Evolutionary conservation across 2,329 filamentous ascomycete genomes (phyloP), one percentile per base, ranked within the genome.

Genomic region (Fusarium tanahbumbuense): DNA sequence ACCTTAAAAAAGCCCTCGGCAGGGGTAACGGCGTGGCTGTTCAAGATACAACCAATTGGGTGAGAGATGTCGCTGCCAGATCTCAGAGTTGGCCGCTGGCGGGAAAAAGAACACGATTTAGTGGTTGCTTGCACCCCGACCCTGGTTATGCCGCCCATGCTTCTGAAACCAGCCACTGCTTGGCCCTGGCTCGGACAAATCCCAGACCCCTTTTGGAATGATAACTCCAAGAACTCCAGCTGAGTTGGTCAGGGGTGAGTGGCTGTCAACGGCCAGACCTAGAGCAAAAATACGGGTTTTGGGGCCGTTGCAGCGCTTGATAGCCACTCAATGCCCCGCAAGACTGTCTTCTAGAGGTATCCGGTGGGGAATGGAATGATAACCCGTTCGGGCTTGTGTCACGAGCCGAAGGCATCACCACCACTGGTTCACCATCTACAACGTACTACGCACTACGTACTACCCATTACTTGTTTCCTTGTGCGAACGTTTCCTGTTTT

Each of bases 101-200:
- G 53, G 52, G 61, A 56, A 56, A 53, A 62, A 53, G 57, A 50
- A 52, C 56, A 52, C 44, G 49, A 58, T 60, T 68, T 59, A 73
- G 56, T 72, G 71, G 73, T 64, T 73, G 53, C 61, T 68, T 44
- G 60, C 16, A 59, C 63, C 40, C 34, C 52, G n/a, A 42, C 52
- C 60, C 52, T 50, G 23, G 59, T 32, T 59, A 37, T n/a, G 34
- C 34, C 55, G 50, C 60, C 47, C 42, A 70, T 61, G 59, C 55
- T 69, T 65, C 73, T 75, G 73, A 75, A 75, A 75, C 73, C 68
- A 67, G 72, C 72, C 72, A 72, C 67, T 55, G 34, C 60, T 49
- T 68, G 55, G 56, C 61, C 64, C 68, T 63, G 44, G 54, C 50
- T 70, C 65, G 66, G 62, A 66, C 62, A 60, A 47, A 46, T 57